phyloP scores from a whole-genome alignment of 2,329 filamentous ascomycete genomes.

The Stachybotrys chlorohalonatus region DNA sequence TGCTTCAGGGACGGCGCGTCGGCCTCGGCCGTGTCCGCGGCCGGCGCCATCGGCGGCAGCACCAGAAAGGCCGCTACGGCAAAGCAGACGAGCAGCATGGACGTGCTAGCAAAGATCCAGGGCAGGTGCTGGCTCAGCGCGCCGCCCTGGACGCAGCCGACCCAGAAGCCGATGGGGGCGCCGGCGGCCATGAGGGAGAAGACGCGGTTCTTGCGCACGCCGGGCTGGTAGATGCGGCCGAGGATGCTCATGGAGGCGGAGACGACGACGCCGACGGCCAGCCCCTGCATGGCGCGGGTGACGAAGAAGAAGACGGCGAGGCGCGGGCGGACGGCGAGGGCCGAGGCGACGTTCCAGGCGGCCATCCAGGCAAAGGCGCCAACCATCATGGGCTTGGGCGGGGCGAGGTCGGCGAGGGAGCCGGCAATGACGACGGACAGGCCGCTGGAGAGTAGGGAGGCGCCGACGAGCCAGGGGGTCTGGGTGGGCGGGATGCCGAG shows the following conservation, averaged over 20 bases:
- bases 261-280: constrained; percentile 45
- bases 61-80: constrained; percentile 10
- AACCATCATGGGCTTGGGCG: constrained; percentile 6
- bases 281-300: constrained; percentile 39
- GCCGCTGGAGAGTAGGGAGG: constrained; percentile 4
- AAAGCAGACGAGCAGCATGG: constrained; percentile 11
- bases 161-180: constrained; percentile 20
- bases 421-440: constrained; percentile 5
- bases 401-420: constrained; percentile 4
- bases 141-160: constrained; percentile 11
- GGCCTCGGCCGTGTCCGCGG: constrained; percentile 1
- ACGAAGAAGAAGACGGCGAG: constrained; percentile 29
- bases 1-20: background rate
- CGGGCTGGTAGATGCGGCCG: constrained; percentile 45
- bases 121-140: constrained; percentile 17
- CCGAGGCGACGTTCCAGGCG: constrained; percentile 4
- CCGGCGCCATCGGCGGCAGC: constrained; percentile 5
- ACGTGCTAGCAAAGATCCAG: constrained; percentile 24
- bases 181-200: constrained; percentile 25
- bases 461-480: constrained; percentile 4
- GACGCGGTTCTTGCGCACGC: constrained; percentile 22
- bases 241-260: constrained; percentile 55
- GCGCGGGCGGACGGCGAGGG: constrained; percentile 1
- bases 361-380: constrained; percentile 5
- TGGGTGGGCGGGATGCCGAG: constrained; percentile 4